phyloP scores from a whole-genome alignment of 768 basidiomycete species.

The Tylopilus plumbeoviolaceoides region DNA sequence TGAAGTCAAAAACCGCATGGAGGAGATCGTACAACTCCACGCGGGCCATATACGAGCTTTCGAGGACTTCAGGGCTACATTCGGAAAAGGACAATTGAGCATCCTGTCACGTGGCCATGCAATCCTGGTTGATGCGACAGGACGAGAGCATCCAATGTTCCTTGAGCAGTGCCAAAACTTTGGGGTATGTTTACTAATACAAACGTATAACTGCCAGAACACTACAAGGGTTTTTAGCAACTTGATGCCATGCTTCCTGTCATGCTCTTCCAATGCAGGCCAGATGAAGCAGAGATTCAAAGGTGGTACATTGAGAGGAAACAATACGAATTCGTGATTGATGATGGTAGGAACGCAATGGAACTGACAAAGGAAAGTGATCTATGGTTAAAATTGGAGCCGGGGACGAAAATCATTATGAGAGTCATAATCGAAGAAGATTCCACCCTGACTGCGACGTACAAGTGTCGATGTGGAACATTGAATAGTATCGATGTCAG shows the following conservation, averaged over 20 bases:
- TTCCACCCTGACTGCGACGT: not conserved
- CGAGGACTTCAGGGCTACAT: not conserved
- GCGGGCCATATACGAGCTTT: not conserved
- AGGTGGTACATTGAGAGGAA: conserved; percentile 1
- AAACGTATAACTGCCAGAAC: no score
- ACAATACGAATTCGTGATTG: conserved; percentile 4
- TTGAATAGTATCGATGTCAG: not conserved
- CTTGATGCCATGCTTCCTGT: not conserved
- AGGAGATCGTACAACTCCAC: no score
- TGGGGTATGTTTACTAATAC: not conserved
- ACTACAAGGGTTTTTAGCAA: not conserved
- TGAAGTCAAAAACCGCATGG: no score
- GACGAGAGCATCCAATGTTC: not conserved
- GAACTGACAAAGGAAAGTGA: not conserved
- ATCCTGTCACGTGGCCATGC: not conserved
- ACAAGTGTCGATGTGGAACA: not conserved
- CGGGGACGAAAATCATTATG: conserved; percentile 1
- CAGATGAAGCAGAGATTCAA: not conserved
- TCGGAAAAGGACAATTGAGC: not conserved
- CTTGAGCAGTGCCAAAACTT: conserved; percentile 4
- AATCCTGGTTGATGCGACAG: not conserved
- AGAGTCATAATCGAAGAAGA: not conserved
- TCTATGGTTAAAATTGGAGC: not conserved
- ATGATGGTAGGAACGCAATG: not conserved
- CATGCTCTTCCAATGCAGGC: not conserved